Evolutionary conservation across 2,329 filamentous ascomycete species (phyloP).

Genomic region (Aspergillus hortae): DNA sequence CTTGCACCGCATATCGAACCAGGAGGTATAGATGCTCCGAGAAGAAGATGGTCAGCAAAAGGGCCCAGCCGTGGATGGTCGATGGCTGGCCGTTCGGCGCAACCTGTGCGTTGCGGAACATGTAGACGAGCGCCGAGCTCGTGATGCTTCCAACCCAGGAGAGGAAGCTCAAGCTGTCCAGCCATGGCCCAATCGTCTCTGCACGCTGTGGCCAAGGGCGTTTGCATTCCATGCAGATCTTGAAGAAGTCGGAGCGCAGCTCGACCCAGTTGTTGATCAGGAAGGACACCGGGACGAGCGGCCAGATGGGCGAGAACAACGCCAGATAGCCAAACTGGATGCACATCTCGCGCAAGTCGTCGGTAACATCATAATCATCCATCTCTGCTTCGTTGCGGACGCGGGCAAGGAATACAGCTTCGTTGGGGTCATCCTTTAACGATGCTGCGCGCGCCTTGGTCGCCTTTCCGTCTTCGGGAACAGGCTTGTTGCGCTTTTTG

Average conservation of each 20-base stretch:
- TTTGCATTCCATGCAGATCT: conserved; percentile 87
- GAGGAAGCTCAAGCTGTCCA: conserved; percentile 81
- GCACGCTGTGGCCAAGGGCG: conserved; percentile 84
- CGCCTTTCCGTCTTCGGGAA: conserved; percentile 20
- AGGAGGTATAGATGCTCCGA: conserved; percentile 88
- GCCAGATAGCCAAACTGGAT: conserved; percentile 87
- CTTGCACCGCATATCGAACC: conserved; percentile 67
- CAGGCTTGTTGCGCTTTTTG: conserved; percentile 17
- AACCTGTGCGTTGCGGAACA: conserved; percentile 70
- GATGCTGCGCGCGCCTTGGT: conserved; percentile 30
- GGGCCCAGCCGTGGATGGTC: conserved; percentile 72
- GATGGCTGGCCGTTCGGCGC: conserved; percentile 41
- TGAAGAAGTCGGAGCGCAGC: conserved; percentile 87
- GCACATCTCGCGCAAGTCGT: conserved; percentile 91
- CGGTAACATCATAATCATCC: conserved; percentile 83
- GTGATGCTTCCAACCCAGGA: conserved; percentile 92
- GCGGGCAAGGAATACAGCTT: conserved; percentile 74
- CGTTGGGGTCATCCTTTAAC: conserved; percentile 68
- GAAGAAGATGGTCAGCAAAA: conserved; percentile 77
- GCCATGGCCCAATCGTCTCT: conserved; percentile 94
- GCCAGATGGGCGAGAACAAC: conserved; percentile 93
- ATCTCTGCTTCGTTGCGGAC: conserved; percentile 83
- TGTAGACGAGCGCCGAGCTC: conserved; percentile 80
- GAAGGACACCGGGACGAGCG: conserved; percentile 82
- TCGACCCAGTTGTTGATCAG: conserved; percentile 96